These are phyloP conservation scores for Nephelium lappaceum DNA, from an alignment of 345 rosid species.

Conservation along the genomic window DNA sequence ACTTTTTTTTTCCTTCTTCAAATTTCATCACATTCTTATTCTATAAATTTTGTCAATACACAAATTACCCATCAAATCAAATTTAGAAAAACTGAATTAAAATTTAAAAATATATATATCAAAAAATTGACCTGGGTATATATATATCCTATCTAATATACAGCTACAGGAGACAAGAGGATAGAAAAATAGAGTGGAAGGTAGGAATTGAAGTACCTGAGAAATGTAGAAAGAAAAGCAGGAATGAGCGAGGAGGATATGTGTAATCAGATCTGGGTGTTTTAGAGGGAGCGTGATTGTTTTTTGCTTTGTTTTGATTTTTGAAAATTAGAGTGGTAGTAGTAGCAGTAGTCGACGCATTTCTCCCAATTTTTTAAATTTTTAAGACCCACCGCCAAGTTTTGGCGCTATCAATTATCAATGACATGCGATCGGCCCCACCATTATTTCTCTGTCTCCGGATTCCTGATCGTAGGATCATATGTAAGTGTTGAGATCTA, in stretches of 20 bases:
- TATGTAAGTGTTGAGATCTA: not conserved
- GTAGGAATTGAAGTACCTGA: constrained; percentile 21
- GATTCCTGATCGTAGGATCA: not conserved
- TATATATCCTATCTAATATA: not conserved
- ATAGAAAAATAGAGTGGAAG: not conserved
- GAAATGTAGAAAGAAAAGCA: constrained; percentile 7
- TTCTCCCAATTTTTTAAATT: constrained; percentile 24
- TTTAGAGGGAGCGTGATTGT: constrained; percentile 4
- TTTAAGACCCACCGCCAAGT: constrained; percentile 31
- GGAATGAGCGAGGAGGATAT: not conserved
- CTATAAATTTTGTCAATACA: not conserved
- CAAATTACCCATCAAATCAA: not conserved
- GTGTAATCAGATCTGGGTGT: constrained; percentile 4
- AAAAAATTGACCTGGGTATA: not conserved
- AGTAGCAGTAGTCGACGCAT: not conserved
- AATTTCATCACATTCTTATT: not conserved
- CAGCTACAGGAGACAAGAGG: not conserved
- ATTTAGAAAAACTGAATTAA: not conserved
- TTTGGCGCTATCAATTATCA: constrained; percentile 40
- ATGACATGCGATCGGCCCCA: not conserved
- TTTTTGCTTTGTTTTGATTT: constrained; percentile 5
- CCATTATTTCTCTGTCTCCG: not conserved
- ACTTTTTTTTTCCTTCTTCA: no score
- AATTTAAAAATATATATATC: not conserved
- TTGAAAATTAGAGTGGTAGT: constrained; percentile 6